These are phyloP conservation scores for Hypomontagnella monticulosa DNA, from an alignment of 495 filamentous ascomycete species.

Conservation along the genomic window DNA sequence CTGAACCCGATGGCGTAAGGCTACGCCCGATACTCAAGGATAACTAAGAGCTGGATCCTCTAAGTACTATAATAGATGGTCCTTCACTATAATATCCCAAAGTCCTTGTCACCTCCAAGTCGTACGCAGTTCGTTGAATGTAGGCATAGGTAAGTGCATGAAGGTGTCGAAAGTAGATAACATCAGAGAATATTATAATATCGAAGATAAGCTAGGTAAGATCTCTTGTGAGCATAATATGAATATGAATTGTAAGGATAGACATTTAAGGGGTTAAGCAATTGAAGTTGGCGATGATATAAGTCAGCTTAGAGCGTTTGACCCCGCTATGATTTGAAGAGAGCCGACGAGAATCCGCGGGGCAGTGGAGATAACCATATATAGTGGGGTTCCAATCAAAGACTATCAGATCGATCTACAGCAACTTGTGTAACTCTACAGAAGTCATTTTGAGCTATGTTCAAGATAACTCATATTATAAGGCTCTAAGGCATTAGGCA, in stretches of 20 bases:
- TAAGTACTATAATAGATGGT: background rate
- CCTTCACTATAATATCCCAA: background rate
- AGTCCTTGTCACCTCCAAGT: constrained; percentile 1
- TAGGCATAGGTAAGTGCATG: background rate
- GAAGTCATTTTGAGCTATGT: too few relatives aligned
- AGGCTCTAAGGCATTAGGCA: background rate
- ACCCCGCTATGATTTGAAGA: constrained; percentile 6
- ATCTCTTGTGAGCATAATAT: background rate
- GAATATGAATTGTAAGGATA: too few relatives aligned
- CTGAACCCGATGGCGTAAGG: background rate
- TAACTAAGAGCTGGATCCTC: background rate
- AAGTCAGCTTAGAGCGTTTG: too few relatives aligned
- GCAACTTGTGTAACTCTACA: too few relatives aligned
- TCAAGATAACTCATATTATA: background rate
- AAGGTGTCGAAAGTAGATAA: background rate
- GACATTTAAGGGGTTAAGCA: too few relatives aligned
- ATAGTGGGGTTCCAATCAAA: too few relatives aligned
- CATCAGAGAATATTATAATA: background rate
- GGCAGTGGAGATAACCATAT: constrained; percentile 6
- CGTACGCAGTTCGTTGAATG: background rate
- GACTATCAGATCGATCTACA: too few relatives aligned
- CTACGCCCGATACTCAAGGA: background rate
- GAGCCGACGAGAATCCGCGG: background rate
- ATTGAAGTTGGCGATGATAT: too few relatives aligned
- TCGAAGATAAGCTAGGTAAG: background rate